Base-by-base conservation (phyloP, 2,329 filamentous ascomycete genomes). In the Fusarium metavorans region DNA sequence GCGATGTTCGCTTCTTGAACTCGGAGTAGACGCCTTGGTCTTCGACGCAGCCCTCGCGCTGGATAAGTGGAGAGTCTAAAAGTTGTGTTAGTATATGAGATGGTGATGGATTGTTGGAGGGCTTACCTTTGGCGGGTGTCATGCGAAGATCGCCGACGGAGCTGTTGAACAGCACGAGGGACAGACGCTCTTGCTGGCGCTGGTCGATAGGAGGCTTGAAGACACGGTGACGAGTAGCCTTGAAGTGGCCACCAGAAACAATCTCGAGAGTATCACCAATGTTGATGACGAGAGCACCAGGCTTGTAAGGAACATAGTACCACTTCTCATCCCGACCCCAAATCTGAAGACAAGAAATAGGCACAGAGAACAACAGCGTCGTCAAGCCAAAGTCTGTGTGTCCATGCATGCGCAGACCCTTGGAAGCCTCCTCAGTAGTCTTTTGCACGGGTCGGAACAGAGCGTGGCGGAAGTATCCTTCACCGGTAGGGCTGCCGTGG, bases 1-100 rank as follows among this genome's bases (percentile, higher is more conserved):
- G 69, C 2, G 79, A 78, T 0, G 83, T 87, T 20, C 83, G 82
- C 20, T 78, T 81, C 76, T 85, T 85, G 78, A 86, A 87, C 52
- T 86, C 84, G 41, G 82, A 83, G 76, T 85, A 87, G 5, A 87
- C 82, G 3, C 85, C 85, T 72, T 87, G 84, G 5, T 83, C 81
- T 34, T 83, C 76, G 32, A 87, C 80, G 20, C 84, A 87, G 37
- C 85, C 86, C 70, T 87, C 79, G 5, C 79, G 76, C 41, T 80
- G 78, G 41, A 80, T 80, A 2, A 81, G 79, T 0, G 79, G 80
- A 6, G 80, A 81, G 8, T 74, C 78, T 74, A 32, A 4, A n/a
- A 6, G n/a, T 4, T 8, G 2, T 5, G 50, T 64, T 30, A 57
- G 50, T 16, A 57, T 43, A 2, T 43, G 27, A 1, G 45, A 13